Base-by-base conservation (phyloP, 371 early-diverging fungal species). In the Lichtheimia ornata region DNA sequence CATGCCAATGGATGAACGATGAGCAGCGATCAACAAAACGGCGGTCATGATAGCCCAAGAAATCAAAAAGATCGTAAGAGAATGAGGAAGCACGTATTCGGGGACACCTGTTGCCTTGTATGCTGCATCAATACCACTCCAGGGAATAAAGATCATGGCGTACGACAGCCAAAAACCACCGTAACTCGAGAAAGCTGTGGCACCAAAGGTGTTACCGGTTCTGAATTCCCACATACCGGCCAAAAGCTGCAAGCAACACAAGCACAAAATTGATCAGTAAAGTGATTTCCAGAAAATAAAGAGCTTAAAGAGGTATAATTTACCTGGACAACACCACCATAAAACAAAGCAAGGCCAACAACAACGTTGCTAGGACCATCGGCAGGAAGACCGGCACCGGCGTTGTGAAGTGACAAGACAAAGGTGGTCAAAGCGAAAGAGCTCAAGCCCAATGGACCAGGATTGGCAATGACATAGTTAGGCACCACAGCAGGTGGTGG, bases 181-280 rank as follows among this genome's bases (percentile, higher is more conserved):
- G 63, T 85, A 91, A n/a, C 85, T 82, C 4, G 87, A 82, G 81
- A 93, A 93, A 5, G 90, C 92, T 22, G 92, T 92, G 47, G 90
- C 93, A 66, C 91, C 93, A 75, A 92, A 91, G 24, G 89, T 90
- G 69, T 91, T 91, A 58, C 88, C 86, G 20, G 79, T 75, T 50
- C 77, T 80, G 80, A 90, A 91, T 75, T 92, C 91, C 90, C 89
- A 90, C 90, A 93, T 90, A 66, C 93, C 93, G 58, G 92, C 91
- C 20, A 82, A 65, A 45, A 89, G 67, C 80, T 88, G 76, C 47
- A 47, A 25, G 43, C 20, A 44, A 56, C 22, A 47, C 47, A 43
- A n/a, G 4, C 5, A 25, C 27, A 52, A 22, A 56, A 22, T 56
- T 18, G 22, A 35, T 35, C 35, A 35, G 35, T 35, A 35, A 35